A percentile compares a stretch with the other conserved stretches of the same genome.
Conservation (phyloP, 2,329 filamentous ascomycete species). For the Calonectria naviculata region DNA sequence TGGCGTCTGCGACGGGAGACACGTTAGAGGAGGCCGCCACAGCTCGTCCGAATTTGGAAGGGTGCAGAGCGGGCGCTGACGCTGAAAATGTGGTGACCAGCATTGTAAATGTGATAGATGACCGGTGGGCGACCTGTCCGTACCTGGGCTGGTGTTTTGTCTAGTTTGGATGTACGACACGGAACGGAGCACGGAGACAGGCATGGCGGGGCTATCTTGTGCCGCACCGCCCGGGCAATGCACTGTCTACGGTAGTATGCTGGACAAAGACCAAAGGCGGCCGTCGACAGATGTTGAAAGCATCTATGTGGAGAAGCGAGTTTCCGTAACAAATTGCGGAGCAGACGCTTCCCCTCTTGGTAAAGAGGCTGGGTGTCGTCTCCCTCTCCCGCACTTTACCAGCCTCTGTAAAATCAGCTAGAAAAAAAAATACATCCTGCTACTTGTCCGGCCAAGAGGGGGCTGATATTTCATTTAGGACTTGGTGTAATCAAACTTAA, state of each 20-base stretch:
- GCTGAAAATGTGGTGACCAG: slow-evolving; percentile 12
- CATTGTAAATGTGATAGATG: slow-evolving; percentile 24
- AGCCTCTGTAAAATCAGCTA: not conserved
- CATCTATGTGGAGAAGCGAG: not conserved
- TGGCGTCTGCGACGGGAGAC: slow-evolving; percentile 15
- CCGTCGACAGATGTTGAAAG: not conserved
- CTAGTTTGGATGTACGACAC: not conserved
- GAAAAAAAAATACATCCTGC: not conserved
- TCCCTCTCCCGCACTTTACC: not conserved
- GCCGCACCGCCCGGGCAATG: not conserved
- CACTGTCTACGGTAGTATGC: not conserved
- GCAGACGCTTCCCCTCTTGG: not conserved
- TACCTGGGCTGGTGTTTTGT: not conserved
- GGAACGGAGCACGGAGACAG: not conserved
- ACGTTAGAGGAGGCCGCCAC: slow-evolving; percentile 27
- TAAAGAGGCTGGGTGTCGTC: not conserved
- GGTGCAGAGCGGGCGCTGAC: slow-evolving; percentile 34
- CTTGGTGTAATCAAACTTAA: not conserved
- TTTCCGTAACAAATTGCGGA: not conserved
- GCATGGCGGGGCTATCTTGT: not conserved
- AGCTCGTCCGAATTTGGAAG: slow-evolving; percentile 30
- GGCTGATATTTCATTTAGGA: not conserved
- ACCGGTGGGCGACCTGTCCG: not conserved
- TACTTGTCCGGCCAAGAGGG: no score
- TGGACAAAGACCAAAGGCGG: not conserved